Conservation (phyloP, 345 rosid genomes). For the Limnanthes douglasii region DNA sequence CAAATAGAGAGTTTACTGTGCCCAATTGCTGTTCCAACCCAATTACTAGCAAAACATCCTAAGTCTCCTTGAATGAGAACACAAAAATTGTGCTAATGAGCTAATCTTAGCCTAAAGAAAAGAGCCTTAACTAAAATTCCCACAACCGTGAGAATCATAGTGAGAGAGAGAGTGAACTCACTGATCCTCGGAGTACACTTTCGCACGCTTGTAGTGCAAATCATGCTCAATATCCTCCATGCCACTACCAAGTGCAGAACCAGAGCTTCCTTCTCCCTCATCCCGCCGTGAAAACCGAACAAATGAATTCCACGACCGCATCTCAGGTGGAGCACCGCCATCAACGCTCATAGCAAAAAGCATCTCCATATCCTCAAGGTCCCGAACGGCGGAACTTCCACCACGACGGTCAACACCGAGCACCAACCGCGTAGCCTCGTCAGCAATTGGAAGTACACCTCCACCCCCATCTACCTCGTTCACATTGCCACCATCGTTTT, state of each 20-base stretch:
- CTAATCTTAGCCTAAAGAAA: background rate
- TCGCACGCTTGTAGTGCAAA: slow-evolving; percentile 72
- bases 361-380: no score
- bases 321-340: no score
- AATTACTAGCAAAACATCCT: background rate
- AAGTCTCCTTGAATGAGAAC: background rate
- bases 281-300: slow-evolving; percentile 7
- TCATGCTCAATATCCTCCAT: slow-evolving; percentile 28
- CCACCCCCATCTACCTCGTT: no score
- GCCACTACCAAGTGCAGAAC: slow-evolving; percentile 8
- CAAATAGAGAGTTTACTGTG: background rate
- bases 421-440: no score
- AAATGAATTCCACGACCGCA: slow-evolving; percentile 9
- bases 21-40: no score
- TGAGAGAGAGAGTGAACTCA: slow-evolving; percentile 20
- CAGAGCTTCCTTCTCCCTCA: slow-evolving; percentile 47
- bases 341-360: no score
- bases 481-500: slow-evolving; percentile 12
- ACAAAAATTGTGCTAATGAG: background rate
- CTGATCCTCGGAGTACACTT: slow-evolving; percentile 31
- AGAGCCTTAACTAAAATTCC: background rate
- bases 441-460: background rate
- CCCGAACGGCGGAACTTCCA: no score
- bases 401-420: no score
- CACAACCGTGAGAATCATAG: no score